Evolutionary conservation across 331 rosid species (phyloP).

Genomic region (Malus hybrid): DNA sequence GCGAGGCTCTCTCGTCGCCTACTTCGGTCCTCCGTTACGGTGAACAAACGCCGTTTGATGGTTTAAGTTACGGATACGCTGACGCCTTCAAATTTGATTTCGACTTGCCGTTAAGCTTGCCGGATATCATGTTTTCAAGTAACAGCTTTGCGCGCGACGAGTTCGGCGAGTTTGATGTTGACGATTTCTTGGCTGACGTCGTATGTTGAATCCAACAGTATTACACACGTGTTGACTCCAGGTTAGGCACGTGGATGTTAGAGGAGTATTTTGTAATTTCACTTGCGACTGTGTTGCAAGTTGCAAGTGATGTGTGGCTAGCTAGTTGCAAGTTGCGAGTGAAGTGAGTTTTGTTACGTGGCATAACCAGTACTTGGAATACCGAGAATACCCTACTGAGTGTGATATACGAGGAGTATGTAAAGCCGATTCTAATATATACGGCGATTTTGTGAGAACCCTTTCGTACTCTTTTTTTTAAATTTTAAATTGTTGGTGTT

Average conservation of each 20-base stretch:
- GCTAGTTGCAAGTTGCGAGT: no score
- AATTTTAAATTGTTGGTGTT: neutral
- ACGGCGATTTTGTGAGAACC: slow-evolving; percentile 29
- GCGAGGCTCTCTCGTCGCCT: slow-evolving; percentile 36
- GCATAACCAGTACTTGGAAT: neutral
- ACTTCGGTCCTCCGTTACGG: slow-evolving; percentile 42
- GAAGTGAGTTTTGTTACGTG: neutral
- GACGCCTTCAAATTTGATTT: slow-evolving; percentile 35
- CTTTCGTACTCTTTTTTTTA: neutral
- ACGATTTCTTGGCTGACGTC: slow-evolving; percentile 45
- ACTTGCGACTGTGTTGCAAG: neutral
- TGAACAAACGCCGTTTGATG: slow-evolving; percentile 9
- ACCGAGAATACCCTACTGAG: neutral
- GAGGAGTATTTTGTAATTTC: slow-evolving; percentile 27
- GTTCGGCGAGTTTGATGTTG: slow-evolving; percentile 63
- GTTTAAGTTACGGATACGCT: slow-evolving; percentile 24
- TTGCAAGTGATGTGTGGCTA: neutral
- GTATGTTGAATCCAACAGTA: slow-evolving; percentile 14
- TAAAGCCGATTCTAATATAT: neutral
- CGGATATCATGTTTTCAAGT: slow-evolving; percentile 34
- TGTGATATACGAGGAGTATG: neutral
- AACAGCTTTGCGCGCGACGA: slow-evolving; percentile 35
- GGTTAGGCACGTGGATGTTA: no score
- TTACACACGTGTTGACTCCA: neutral
- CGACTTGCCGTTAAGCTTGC: slow-evolving; percentile 35